phyloP scores from a whole-genome alignment of 176 grass and related monocot genomes.

The Raddia distichophylla region DNA sequence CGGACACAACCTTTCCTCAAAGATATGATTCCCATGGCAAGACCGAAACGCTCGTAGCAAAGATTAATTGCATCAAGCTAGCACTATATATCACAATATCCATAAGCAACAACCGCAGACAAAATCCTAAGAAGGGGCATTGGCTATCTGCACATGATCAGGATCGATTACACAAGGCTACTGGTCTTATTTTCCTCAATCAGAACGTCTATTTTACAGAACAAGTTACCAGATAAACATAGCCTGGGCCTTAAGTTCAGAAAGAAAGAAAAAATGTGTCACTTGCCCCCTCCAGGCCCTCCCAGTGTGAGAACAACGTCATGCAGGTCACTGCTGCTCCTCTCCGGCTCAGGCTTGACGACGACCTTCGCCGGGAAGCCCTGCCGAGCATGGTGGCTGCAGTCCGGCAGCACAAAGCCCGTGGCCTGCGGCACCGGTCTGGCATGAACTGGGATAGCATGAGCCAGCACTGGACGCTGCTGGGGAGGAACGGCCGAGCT shows the following conservation, averaged over 20 bases:
- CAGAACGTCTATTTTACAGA: conserved; percentile 46
- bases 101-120: conserved; percentile 29
- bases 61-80: conserved; percentile 33
- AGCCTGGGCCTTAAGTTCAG: neutral
- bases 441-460: conserved; percentile 57
- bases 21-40: neutral
- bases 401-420: conserved; percentile 54
- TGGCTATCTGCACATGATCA: conserved; percentile 3
- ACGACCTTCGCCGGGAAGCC: conserved; percentile 49
- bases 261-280: conserved; percentile 7
- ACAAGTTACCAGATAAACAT: conserved; percentile 34
- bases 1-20: neutral
- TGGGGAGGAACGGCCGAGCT: conserved; percentile 58
- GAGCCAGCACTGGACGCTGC: conserved; percentile 51
- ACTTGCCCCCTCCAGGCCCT: conserved; percentile 72
- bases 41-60: neutral
- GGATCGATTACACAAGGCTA: conserved; percentile 22
- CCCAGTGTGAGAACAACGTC: conserved; percentile 92
- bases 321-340: conserved; percentile 68
- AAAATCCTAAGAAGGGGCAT: neutral
- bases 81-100: conserved; percentile 27
- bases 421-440: conserved; percentile 55
- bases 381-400: conserved; percentile 53
- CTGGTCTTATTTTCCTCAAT: conserved; percentile 49
- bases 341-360: conserved; percentile 62